Evolutionary conservation across 345 rosid genomes (phyloP).

Genomic region (Dovyalis caffra): DNA sequence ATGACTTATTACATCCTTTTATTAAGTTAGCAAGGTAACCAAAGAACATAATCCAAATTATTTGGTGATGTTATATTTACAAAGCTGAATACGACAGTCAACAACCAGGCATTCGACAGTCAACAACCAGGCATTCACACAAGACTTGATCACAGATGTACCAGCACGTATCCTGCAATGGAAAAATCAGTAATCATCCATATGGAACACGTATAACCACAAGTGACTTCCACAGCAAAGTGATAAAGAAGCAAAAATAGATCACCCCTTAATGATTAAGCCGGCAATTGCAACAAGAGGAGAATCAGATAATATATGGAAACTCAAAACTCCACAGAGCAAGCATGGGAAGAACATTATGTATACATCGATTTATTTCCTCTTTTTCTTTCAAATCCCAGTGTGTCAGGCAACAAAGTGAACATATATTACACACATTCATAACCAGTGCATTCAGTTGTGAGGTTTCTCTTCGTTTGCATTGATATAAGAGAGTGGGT

Average conservation of each 20-base stretch:
- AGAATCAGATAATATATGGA: not conserved
- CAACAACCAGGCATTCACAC: not conserved
- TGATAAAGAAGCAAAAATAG: not conserved
- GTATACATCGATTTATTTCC: too few species aligned
- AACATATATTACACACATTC: slow-evolving; percentile 48
- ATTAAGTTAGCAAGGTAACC: not conserved
- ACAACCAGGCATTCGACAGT: not conserved
- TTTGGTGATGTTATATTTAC: not conserved
- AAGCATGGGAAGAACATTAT: not conserved
- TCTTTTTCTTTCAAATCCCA: too few species aligned
- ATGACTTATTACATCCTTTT: not conserved
- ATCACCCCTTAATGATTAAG: not conserved
- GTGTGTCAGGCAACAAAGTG: not conserved
- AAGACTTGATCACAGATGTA: not conserved
- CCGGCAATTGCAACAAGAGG: not conserved
- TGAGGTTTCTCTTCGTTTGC: slow-evolving; percentile 56
- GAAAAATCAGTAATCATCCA: not conserved
- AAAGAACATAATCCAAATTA: not conserved
- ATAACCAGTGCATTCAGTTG: slow-evolving; percentile 42
- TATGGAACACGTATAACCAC: not conserved
- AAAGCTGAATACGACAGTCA: not conserved
- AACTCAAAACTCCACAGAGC: not conserved
- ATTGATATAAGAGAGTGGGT: slow-evolving; percentile 50
- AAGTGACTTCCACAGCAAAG: not conserved
- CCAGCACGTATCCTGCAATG: not conserved